Conservation (phyloP, 2,329 filamentous ascomycete species). For the Sarocladiaceae sp. region DNA sequence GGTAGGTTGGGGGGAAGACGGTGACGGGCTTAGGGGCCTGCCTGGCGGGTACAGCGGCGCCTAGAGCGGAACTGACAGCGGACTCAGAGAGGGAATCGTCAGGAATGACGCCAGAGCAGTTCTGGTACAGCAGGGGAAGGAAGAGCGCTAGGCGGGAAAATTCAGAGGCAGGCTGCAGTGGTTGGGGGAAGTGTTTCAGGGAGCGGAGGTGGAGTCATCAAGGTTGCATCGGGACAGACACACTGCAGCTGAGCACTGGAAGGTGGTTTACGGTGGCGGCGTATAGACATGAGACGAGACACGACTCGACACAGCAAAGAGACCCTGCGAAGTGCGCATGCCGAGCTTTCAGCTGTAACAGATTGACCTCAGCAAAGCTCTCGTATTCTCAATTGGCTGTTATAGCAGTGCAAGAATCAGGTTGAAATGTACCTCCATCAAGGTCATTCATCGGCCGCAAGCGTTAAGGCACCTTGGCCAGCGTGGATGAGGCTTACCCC, state of each 20-base stretch:
- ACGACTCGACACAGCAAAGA: neutral
- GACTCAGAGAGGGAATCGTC: neutral
- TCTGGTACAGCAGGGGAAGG: too few species aligned
- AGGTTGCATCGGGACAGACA: neutral
- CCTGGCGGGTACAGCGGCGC: neutral
- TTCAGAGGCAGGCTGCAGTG: neutral
- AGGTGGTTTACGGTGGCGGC: neutral
- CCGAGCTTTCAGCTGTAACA: neutral
- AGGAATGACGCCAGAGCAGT: neutral
- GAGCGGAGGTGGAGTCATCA: conserved; percentile 5
- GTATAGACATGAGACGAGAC: neutral
- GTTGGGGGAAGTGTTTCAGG: conserved; percentile 9
- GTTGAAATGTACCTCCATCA: too few species aligned
- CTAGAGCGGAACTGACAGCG: neutral
- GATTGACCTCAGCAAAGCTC: neutral
- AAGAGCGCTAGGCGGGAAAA: too few species aligned
- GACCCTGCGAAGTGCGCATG: neutral
- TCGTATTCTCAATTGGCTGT: too few species aligned
- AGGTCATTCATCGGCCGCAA: too few species aligned
- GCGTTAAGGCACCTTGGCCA: too few species aligned
- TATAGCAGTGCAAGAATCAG: too few species aligned
- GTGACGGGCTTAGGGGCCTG: neutral
- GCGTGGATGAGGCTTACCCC: too few species aligned
- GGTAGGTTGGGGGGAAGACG: conserved; percentile 1
- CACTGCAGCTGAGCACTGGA: neutral